Percentiles rank a stretch among this genome's conserved stretches.
These are phyloP conservation scores for Macaranga tanarius DNA, from an alignment of 441 rosid genomes.

Conservation along the genomic window DNA sequence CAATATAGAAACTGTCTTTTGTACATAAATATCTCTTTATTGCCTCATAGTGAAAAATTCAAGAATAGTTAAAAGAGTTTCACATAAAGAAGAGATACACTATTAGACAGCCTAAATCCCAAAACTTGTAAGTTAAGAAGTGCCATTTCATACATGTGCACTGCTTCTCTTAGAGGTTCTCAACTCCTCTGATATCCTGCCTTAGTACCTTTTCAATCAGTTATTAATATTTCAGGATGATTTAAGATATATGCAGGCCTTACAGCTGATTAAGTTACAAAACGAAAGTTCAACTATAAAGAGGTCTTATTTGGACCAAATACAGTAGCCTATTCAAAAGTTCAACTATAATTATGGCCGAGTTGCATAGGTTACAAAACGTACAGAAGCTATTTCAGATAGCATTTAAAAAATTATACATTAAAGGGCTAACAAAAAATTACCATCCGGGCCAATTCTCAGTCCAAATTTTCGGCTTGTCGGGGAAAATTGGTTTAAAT, in stretches of 20 bases:
- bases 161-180: too few relatives aligned
- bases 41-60: not conserved
- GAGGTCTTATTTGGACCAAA: not conserved
- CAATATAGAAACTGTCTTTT: not conserved
- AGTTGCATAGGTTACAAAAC: not conserved
- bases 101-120: not conserved
- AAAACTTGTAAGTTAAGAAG: too few relatives aligned
- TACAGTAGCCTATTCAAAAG: too few relatives aligned
- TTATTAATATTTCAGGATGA: not conserved
- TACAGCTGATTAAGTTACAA: not conserved
- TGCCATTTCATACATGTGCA: too few relatives aligned
- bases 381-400: conserved; percentile 4
- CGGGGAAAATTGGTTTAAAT: conserved; percentile 69
- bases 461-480: conserved; percentile 97
- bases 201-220: too few relatives aligned
- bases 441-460: conserved; percentile 99
- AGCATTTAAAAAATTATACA: conserved; percentile 3
- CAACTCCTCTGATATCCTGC: too few relatives aligned
- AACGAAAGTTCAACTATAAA: not conserved
- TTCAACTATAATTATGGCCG: not conserved
- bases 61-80: not conserved
- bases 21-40: not conserved
- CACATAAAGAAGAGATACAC: not conserved
- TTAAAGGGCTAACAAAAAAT: conserved; percentile 19
- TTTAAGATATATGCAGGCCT: not conserved